phyloP scores from a whole-genome alignment of 345 rosid species.

The Erodium maritimum region DNA sequence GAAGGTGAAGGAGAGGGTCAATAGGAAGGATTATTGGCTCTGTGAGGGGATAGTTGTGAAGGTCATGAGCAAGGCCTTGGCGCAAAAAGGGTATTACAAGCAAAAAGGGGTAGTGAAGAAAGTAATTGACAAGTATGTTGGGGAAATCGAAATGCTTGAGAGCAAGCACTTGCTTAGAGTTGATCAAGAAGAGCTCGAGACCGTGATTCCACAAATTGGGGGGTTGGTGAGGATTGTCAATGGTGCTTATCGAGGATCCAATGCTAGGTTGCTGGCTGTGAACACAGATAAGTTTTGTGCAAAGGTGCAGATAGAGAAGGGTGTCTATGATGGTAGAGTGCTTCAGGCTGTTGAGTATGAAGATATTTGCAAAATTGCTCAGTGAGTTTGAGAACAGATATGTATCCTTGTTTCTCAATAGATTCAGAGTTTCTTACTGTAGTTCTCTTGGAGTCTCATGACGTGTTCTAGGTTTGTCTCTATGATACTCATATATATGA shows the following conservation, averaged over 20 bases:
- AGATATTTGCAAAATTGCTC: conserved; percentile 70
- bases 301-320: conserved; percentile 66
- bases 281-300: conserved; percentile 80
- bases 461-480: background rate
- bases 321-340: conserved; percentile 38
- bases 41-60: conserved; percentile 74
- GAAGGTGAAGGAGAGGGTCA: conserved; percentile 40
- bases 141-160: conserved; percentile 78
- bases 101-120: conserved; percentile 74
- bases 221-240: conserved; percentile 68
- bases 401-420: background rate
- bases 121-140: conserved; percentile 78
- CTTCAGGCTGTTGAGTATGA: conserved; percentile 48
- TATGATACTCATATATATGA: no score
- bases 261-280: conserved; percentile 65
- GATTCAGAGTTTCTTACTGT: background rate
- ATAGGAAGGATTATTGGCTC: conserved; percentile 86
- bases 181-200: conserved; percentile 96
- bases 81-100: conserved; percentile 75
- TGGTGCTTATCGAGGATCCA: conserved; percentile 80
- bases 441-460: background rate
- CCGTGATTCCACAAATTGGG: conserved; percentile 84
- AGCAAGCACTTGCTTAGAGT: conserved; percentile 69
- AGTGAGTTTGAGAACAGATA: conserved; percentile 13
- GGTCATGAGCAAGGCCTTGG: conserved; percentile 80